phyloP scores from a whole-genome alignment of 1,284 basidiomycete genomes.

The Taiwanofungus camphoratus region DNA sequence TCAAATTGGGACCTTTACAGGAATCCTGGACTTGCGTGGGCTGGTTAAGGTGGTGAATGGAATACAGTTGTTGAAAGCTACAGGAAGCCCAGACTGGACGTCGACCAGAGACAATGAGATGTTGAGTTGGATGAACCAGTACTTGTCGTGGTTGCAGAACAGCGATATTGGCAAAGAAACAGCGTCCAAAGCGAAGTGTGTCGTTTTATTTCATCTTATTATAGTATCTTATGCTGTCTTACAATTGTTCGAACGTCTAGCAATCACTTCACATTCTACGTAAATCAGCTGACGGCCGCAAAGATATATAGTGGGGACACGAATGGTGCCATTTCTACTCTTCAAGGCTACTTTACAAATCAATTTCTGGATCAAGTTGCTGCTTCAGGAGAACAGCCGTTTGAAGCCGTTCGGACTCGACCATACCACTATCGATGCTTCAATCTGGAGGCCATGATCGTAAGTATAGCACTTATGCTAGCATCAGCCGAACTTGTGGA shows the following conservation, averaged over 20 bases:
- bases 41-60: slow-evolving; percentile 58
- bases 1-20: slow-evolving; percentile 50
- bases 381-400: slow-evolving; percentile 52
- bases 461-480: slow-evolving; percentile 6
- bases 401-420: slow-evolving; percentile 53
- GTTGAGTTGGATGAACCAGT: slow-evolving; percentile 43
- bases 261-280: slow-evolving; percentile 56
- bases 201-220: not conserved
- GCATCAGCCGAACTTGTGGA: not conserved
- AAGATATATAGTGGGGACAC: slow-evolving; percentile 34
- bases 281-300: slow-evolving; percentile 33
- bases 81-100: slow-evolving; percentile 51
- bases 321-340: slow-evolving; percentile 32
- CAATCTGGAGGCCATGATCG: slow-evolving; percentile 67
- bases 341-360: slow-evolving; percentile 41
- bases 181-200: slow-evolving; percentile 48
- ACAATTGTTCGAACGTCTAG: slow-evolving; percentile 28
- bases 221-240: not conserved
- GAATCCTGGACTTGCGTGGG: slow-evolving; percentile 58
- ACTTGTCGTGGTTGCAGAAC: slow-evolving; percentile 52
- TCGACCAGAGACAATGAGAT: slow-evolving; percentile 44
- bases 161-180: slow-evolving; percentile 45
- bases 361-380: slow-evolving; percentile 49
- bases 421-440: slow-evolving; percentile 64
- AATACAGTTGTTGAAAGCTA: slow-evolving; percentile 49